phyloP scores from a whole-genome alignment of 2,329 filamentous ascomycete genomes.

The Fusarium algeriense region DNA sequence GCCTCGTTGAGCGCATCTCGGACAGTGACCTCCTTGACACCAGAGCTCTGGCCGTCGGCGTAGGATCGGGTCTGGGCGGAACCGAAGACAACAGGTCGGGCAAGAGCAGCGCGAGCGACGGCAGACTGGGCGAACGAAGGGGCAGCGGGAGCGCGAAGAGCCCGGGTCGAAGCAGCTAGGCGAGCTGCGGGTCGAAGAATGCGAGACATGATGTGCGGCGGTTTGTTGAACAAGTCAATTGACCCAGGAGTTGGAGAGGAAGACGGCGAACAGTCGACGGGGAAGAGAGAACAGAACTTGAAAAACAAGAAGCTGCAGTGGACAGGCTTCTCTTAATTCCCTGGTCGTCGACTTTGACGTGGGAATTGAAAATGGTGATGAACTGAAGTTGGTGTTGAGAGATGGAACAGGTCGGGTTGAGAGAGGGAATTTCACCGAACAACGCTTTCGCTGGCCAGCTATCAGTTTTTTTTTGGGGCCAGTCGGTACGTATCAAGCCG shows the following conservation, averaged over 20 bases:
- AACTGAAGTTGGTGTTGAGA: constrained; percentile 46
- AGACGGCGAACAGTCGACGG: constrained; percentile 25
- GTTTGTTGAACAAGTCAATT: constrained; percentile 42
- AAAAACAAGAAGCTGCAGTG: constrained; percentile 41
- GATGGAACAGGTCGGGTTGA: constrained; percentile 47
- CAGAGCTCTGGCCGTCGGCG: constrained; percentile 63
- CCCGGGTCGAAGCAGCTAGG: constrained; percentile 60
- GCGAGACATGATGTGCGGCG: constrained; percentile 59
- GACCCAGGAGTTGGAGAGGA: constrained; percentile 36
- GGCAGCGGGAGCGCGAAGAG: constrained; percentile 51
- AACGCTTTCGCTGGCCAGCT: constrained; percentile 42
- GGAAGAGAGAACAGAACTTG: constrained; percentile 22
- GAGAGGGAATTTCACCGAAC: constrained; percentile 51
- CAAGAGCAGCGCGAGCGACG: constrained; percentile 54
- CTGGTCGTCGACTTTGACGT: constrained; percentile 45
- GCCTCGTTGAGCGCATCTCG: constrained; percentile 98
- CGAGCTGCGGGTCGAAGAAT: constrained; percentile 64
- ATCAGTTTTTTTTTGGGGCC: constrained; percentile 50
- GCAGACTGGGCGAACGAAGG: constrained; percentile 55
- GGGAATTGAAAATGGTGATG: constrained; percentile 42
- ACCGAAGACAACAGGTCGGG: constrained; percentile 55
- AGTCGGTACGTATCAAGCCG: constrained; percentile 49
- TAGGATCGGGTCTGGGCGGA: constrained; percentile 65
- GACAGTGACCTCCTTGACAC: constrained; percentile 93
- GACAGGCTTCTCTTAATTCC: constrained; percentile 44